Conservation (phyloP, 805 yeast genomes). For the Ogataea neopini region DNA sequence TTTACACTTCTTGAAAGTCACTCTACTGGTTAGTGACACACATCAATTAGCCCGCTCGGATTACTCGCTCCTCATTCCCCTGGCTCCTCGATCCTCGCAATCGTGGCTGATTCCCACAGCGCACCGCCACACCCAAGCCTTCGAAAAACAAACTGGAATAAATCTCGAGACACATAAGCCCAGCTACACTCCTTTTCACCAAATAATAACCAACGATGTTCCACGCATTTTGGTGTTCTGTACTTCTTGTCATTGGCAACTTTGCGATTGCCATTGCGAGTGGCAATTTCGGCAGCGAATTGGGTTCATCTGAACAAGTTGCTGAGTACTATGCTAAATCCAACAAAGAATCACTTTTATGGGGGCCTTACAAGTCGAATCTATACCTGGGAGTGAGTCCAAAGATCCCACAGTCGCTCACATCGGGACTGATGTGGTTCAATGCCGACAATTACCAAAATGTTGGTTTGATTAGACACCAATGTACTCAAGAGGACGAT, state of each 20-base stretch:
- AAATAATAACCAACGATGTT: no score
- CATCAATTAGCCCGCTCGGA: no score
- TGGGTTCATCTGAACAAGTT: slow-evolving; percentile 13
- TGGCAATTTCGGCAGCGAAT: slow-evolving; percentile 11
- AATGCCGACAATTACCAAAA: slow-evolving; percentile 59
- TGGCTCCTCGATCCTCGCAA: no score
- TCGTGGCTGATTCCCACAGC: no score
- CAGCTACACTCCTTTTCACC: no score
- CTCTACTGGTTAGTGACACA: no score
- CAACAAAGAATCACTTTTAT: slow-evolving; percentile 55
- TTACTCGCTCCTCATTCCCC: no score
- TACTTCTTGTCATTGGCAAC: not conserved
- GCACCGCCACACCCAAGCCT: no score
- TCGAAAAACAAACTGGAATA: no score
- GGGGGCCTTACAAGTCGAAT: slow-evolving; percentile 95
- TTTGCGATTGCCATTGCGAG: slow-evolving; percentile 6
- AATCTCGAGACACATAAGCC: not conserved
- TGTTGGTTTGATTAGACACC: slow-evolving; percentile 62
- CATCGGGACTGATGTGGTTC: slow-evolving; percentile 89
- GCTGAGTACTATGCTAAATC: slow-evolving; percentile 34
- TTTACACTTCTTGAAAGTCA: no score
- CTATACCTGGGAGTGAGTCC: slow-evolving; percentile 87
- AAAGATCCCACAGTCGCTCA: slow-evolving; percentile 69
- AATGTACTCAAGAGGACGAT: slow-evolving; percentile 71
- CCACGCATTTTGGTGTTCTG: not conserved